Conservation (phyloP, 2,329 filamentous ascomycete species). For the Stemphylium beticola region DNA sequence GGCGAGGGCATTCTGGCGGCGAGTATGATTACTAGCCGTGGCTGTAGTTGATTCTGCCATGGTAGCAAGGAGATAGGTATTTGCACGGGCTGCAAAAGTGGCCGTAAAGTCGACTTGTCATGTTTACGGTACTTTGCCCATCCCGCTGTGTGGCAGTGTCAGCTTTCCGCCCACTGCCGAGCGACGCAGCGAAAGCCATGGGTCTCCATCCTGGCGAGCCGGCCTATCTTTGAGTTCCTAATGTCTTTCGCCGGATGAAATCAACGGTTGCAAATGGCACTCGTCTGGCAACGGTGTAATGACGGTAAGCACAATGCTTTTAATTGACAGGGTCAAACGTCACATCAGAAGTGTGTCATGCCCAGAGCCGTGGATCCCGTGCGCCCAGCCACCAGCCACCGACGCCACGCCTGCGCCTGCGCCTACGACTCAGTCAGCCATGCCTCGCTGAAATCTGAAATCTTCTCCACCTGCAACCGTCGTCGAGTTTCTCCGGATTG, state of each 20-base stretch:
- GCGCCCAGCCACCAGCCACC: conserved; percentile 7
- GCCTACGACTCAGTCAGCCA: background rate
- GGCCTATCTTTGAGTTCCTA: conserved; percentile 7
- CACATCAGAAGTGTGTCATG: conserved; percentile 9
- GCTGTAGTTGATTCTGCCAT: conserved; percentile 29
- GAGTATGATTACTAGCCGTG: conserved; percentile 9
- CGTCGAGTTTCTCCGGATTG: background rate
- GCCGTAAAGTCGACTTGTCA: conserved; percentile 19
- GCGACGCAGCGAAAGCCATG: conserved; percentile 15
- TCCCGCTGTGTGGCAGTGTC: conserved; percentile 35
- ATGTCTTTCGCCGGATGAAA: background rate
- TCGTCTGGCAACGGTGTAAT: conserved; percentile 7
- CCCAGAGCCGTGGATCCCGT: background rate
- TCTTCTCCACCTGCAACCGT: background rate
- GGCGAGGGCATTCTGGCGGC: conserved; percentile 48
- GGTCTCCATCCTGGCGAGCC: conserved; percentile 7
- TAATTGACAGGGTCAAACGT: conserved; percentile 3
- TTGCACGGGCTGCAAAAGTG: conserved; percentile 7
- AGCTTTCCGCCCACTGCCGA: conserved; percentile 33
- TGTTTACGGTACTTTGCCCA: conserved; percentile 20
- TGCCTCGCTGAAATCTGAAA: background rate
- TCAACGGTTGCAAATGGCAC: conserved; percentile 7
- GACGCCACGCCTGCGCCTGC: conserved; percentile 5
- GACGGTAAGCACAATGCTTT: conserved; percentile 18
- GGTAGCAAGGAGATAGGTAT: conserved; percentile 12